These are phyloP conservation scores for Zelopaecilomyces penicillatus DNA, from an alignment of 2,329 filamentous ascomycete genomes.

Conservation along the genomic window DNA sequence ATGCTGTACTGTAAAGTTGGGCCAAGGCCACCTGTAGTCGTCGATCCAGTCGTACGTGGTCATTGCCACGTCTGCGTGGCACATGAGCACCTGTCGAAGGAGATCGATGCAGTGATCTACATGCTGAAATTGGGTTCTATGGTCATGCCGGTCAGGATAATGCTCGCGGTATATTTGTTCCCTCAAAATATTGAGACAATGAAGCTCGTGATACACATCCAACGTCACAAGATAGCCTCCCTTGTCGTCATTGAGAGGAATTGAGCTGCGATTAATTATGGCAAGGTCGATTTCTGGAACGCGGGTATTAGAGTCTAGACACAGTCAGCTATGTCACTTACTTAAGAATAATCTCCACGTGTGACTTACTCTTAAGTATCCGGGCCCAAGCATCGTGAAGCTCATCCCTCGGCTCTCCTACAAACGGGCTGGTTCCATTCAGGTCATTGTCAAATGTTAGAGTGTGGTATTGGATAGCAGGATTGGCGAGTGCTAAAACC, in stretches of 20 bases:
- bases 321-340: neutral
- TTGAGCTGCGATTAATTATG: neutral
- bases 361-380: too few species aligned
- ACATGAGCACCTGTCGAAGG: constrained; percentile 9
- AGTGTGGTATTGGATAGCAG: too few species aligned
- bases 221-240: neutral
- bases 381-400: too few species aligned
- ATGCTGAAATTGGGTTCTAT: neutral
- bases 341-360: neutral
- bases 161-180: neutral
- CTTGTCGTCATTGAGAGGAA: neutral
- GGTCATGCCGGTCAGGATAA: neutral
- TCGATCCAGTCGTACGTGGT: neutral
- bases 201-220: constrained; percentile 1
- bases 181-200: neutral
- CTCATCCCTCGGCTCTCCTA: too few species aligned
- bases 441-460: too few species aligned
- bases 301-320: neutral
- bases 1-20: neutral
- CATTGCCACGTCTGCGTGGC: constrained; percentile 5
- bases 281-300: neutral
- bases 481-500: too few species aligned
- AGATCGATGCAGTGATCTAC: constrained; percentile 7
- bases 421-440: too few species aligned
- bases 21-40: constrained; percentile 1